Evolutionary conservation across 23 red algal species (phyloP), one percentile per base, ranked within the genome.

Genomic region (Gracilariopsis chorda): DNA sequence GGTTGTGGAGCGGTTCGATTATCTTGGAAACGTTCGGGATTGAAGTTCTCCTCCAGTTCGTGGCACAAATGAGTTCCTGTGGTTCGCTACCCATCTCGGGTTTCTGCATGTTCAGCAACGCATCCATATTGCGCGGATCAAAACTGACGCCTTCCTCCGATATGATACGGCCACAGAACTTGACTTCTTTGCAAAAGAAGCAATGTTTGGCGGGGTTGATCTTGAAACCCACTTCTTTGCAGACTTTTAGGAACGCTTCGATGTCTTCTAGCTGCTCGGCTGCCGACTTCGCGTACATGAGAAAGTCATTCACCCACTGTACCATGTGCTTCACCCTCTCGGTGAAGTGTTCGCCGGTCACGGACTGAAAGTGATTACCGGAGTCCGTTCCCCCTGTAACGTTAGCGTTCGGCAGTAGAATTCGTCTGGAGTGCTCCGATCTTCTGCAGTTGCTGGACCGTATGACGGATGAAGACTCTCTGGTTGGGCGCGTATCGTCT

Each of bases 31-130:
- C 25, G 5, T 48, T 45, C 5, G 48, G 75, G 21, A 80, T 57
- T 7, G 80, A 64, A 35, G 80, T 33, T 45, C 80, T 68, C 82
- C 68, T 86, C 63, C 82, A 86, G 43, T 86, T 86, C 1, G 82
- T 45, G 1, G 34, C 82, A 21, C 51, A 84, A 28, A 84, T n/a
- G 17, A 84, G 80, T 17, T 84, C 25, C 80, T 64, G 51, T 11
- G 35, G 58, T 32, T 64, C 52, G 27, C 58, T 53, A 60, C 17
- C 80, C 19, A 21, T 41, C 8, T 21, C 64, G 7, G 9, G 80
- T 32, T 37, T 3, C 5, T 64, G 8, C 80, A 84, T 84, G 21
- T 5, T 7, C 4, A 34, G 25, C 8, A 84, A 12, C 6, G 56
- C 36, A 13, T 84, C 80, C 19, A 36, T 23, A 8, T 84, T 32